Percentiles rank a stretch among this genome's conserved stretches.
Conservation (phyloP, 2,329 filamentous ascomycete species). For the Diplodia mutila region DNA sequence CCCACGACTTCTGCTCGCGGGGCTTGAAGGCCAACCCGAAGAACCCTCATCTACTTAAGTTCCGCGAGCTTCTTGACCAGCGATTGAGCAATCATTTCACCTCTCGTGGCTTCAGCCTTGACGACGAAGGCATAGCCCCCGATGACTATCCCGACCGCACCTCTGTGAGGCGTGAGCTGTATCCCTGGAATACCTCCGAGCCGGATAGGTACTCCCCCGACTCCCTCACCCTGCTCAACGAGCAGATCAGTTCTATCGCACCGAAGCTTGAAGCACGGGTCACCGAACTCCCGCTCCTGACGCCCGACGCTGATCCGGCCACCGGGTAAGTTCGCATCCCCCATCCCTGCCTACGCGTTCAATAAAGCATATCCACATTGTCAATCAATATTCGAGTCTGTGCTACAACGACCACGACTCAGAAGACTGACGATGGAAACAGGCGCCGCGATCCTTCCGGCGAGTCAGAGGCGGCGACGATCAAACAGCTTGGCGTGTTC, state of each 20-base stretch:
- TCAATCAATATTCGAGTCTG: background rate
- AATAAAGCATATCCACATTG: conserved; percentile 17
- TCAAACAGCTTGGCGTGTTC: conserved; percentile 85
- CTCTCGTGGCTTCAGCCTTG: conserved; percentile 32
- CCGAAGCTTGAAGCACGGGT: conserved; percentile 81
- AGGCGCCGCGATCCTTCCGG: conserved; percentile 37
- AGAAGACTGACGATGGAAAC: background rate
- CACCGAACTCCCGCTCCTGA: conserved; percentile 73
- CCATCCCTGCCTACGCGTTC: background rate
- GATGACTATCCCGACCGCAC: conserved; percentile 69
- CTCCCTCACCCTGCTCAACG: conserved; percentile 70
- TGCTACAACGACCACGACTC: background rate
- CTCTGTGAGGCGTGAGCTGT: conserved; percentile 67
- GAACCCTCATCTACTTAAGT: conserved; percentile 60
- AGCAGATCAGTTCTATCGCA: conserved; percentile 68
- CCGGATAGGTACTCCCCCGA: conserved; percentile 60
- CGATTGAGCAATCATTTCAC: conserved; percentile 34
- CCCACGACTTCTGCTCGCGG: conserved; percentile 66
- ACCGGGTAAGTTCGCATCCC: conserved; percentile 1
- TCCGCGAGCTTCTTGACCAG: conserved; percentile 55
- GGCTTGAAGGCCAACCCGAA: conserved; percentile 61
- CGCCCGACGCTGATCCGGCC: conserved; percentile 2
- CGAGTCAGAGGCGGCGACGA: conserved; percentile 60
- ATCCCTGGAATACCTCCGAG: conserved; percentile 66
- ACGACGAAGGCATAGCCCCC: conserved; percentile 52